Base-by-base conservation (phyloP, 2,329 filamentous ascomycete genomes). In the Colletotrichum tofieldiae region DNA sequence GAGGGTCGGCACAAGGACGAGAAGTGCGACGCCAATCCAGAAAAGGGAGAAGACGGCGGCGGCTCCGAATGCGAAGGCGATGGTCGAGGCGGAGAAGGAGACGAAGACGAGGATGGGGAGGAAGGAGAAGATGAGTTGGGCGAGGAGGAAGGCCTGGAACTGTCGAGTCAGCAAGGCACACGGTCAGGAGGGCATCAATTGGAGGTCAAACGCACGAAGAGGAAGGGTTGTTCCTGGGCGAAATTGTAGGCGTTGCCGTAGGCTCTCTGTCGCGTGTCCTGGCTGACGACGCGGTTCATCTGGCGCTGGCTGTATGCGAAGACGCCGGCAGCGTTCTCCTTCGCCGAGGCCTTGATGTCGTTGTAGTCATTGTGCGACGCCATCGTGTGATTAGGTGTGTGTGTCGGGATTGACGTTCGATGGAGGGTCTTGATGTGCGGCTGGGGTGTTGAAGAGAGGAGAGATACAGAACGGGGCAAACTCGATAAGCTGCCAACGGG, bases 31-130 rank as follows among this genome's bases (percentile, higher is more conserved):
- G 62, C 91, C 89, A 65, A 91, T 87, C 85, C 90, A 92, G 83
- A 93, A 91, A 59, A 93, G 85, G 1, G 89, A 88, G 83, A 94
- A 93, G 67, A 91, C 77, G 49, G 93, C 77, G 16, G 91, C 91
- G 39, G 87, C 86, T 52, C 91, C 82, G 51, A 93, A 78, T 20
- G 92, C 88, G 79, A 94, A 88, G 73, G 91, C 80, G 74, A 92
- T 81, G 71, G 91, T 88, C 49, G 89, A 90, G 51, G 91, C 76
- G 67, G 88, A 85, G 84, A 95, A 94, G 76, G 88, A 83, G 67
- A 87, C 74, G 84, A 96, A 96, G 74, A 95, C 82, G 51, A 91
- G 81, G 71, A 95, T 77, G 1, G 94, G 94, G 18, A 93, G 81
- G 69, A 90, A 87, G 18, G 90, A 91, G 73, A 95, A 86, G 71